Evolutionary conservation across 192 early-diverging fungal genomes (phyloP).

Genomic region (Funneliformis mosseae): DNA sequence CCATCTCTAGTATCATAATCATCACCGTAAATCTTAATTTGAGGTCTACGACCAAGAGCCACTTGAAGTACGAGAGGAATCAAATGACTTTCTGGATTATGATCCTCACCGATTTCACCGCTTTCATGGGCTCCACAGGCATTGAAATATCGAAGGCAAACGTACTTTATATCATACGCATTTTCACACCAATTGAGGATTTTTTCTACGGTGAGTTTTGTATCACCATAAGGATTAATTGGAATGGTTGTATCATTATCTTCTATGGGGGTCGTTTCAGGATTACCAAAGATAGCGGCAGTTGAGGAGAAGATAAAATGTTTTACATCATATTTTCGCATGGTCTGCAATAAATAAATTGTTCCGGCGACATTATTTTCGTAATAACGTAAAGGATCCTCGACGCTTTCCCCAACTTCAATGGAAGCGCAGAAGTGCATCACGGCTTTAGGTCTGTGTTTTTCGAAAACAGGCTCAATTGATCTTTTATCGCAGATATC

Average conservation of each 20-base stretch:
- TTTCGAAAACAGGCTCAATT: slow-evolving; percentile 43
- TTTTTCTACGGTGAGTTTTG: slow-evolving; percentile 82
- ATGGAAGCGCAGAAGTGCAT: slow-evolving; percentile 87
- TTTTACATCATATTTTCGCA: slow-evolving; percentile 77
- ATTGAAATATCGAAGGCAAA: slow-evolving; percentile 94
- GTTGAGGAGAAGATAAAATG: slow-evolving; percentile 94
- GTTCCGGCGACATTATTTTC: slow-evolving; percentile 93
- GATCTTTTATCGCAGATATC: slow-evolving; percentile 45
- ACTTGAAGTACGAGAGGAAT: slow-evolving; percentile 94
- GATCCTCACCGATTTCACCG: slow-evolving; percentile 93
- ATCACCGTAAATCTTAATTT: slow-evolving; percentile 87
- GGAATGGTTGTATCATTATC: slow-evolving; percentile 69
- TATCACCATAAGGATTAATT: slow-evolving; percentile 89
- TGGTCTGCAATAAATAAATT: slow-evolving; percentile 74
- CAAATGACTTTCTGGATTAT: slow-evolving; percentile 86
- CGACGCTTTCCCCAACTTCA: slow-evolving; percentile 79
- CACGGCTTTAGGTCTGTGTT: slow-evolving; percentile 48
- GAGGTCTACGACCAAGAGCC: slow-evolving; percentile 80
- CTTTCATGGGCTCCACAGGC: slow-evolving; percentile 92
- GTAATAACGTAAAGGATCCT: slow-evolving; percentile 82
- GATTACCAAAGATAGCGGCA: slow-evolving; percentile 82
- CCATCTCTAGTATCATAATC: slow-evolving; percentile 95
- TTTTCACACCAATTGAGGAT: slow-evolving; percentile 58
- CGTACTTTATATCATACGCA: slow-evolving; percentile 44
- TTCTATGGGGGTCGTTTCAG: slow-evolving; percentile 40